Evolutionary conservation across 345 rosid genomes (phyloP).

Genomic region (Luvunga scandens): DNA sequence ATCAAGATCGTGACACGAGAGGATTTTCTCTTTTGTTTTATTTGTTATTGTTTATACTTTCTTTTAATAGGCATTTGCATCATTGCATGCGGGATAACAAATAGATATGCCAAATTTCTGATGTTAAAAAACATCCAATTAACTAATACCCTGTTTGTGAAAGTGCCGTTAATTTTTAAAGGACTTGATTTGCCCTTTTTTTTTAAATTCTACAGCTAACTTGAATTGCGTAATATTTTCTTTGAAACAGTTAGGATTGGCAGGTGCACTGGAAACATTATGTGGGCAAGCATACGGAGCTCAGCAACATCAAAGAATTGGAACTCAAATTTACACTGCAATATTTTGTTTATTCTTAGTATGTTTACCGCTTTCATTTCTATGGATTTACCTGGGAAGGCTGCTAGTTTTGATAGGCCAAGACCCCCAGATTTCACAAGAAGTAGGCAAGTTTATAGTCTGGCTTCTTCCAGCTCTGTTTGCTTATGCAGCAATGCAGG

Average conservation of each 20-base stretch:
- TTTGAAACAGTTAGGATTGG: conserved; percentile 60
- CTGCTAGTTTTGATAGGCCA: conserved; percentile 53
- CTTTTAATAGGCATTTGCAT: not conserved
- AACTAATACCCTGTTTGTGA: too few relatives aligned
- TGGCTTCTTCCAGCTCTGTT: conserved; percentile 64
- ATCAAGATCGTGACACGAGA: too few relatives aligned
- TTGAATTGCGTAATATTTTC: not conserved
- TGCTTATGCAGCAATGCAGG: conserved; percentile 55
- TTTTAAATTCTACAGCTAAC: not conserved
- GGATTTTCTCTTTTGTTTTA: too few relatives aligned
- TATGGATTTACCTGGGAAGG: conserved; percentile 57
- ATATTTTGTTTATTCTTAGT: conserved; percentile 43
- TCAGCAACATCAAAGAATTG: conserved; percentile 48
- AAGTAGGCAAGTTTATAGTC: conserved; percentile 51
- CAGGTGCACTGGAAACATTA: conserved; percentile 70
- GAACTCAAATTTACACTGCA: conserved; percentile 58
- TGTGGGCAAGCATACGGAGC: conserved; percentile 90
- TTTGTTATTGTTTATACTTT: too few relatives aligned
- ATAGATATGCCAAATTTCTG: not conserved
- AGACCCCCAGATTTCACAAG: conserved; percentile 55
- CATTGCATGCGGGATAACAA: not conserved
- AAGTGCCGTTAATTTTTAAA: too few relatives aligned
- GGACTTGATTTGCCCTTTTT: too few relatives aligned
- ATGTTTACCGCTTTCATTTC: conserved; percentile 47
- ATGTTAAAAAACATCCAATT: too few relatives aligned